A percentile compares a stretch with the other conserved stretches of the same genome.
Evolutionary conservation across 1,139 yeast genomes (phyloP).

Genomic region (Debaryomyces fabryi): DNA sequence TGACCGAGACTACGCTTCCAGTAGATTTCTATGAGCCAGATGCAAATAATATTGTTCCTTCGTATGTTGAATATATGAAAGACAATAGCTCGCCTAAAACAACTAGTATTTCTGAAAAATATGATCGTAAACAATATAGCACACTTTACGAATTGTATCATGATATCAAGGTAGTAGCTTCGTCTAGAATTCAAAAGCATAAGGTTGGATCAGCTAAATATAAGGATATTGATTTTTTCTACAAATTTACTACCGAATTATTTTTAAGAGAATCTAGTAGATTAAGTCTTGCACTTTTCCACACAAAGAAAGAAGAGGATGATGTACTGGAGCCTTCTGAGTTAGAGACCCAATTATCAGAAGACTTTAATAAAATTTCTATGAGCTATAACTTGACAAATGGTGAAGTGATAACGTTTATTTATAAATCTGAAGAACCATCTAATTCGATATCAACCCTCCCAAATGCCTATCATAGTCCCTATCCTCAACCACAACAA

Average conservation of each 20-base stretch:
- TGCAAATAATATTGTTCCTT: constrained; percentile 43
- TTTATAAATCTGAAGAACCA: constrained; percentile 37
- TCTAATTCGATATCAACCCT: constrained; percentile 20
- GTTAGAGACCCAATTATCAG: constrained; percentile 35
- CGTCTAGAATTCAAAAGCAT: constrained; percentile 48
- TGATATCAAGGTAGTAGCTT: constrained; percentile 70
- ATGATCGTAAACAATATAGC: constrained; percentile 34
- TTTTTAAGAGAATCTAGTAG: constrained; percentile 71
- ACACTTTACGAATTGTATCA: constrained; percentile 63
- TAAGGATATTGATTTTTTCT: constrained; percentile 64
- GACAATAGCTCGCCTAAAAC: constrained; percentile 22
- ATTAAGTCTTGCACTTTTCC: constrained; percentile 29
- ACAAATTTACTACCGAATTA: constrained; percentile 69
- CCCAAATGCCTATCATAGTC: constrained; percentile 19
- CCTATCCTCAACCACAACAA: constrained; percentile 26
- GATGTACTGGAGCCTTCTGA: constrained; percentile 23
- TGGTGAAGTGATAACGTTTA: constrained; percentile 59
- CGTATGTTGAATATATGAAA: constrained; percentile 40
- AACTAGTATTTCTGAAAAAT: constrained; percentile 27
- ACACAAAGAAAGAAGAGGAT: constrained; percentile 20
- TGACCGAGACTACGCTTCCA: constrained; percentile 46
- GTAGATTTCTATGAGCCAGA: constrained; percentile 47
- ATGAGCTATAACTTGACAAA: constrained; percentile 58
- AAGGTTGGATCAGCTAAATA: constrained; percentile 63
- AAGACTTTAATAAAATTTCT: constrained; percentile 71